phyloP scores from a whole-genome alignment of 768 basidiomycete genomes.

The Suillus subalutaceus region DNA sequence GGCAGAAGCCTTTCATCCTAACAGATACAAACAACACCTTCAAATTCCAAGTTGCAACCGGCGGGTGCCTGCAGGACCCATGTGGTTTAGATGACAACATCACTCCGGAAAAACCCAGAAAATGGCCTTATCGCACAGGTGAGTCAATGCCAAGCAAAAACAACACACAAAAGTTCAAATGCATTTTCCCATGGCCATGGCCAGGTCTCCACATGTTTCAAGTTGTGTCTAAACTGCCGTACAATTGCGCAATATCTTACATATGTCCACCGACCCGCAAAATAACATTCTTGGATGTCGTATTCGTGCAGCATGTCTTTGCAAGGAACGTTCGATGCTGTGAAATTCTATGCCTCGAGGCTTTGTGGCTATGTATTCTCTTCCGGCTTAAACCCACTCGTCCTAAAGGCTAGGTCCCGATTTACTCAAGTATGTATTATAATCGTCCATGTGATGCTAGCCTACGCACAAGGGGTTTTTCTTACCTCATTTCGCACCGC shows the following conservation, averaged over 20 bases:
- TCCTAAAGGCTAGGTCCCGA: not conserved
- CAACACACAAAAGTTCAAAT: not conserved
- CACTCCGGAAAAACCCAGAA: slow-evolving; percentile 28
- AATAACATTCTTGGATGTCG: slow-evolving; percentile 93
- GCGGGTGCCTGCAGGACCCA: not conserved
- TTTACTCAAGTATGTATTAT: not conserved
- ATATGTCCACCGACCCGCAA: slow-evolving; percentile 73
- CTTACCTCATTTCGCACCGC: slow-evolving; percentile 1
- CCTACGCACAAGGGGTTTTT: not conserved
- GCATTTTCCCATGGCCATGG: slow-evolving; percentile 9
- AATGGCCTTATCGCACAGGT: slow-evolving; percentile 22
- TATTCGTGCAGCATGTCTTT: slow-evolving; percentile 92
- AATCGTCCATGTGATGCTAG: not conserved
- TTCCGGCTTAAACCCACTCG: not conserved
- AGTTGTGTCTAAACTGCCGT: slow-evolving; percentile 60
- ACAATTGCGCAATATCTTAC: slow-evolving; percentile 63
- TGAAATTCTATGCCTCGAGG: not conserved
- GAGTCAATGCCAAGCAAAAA: not conserved
- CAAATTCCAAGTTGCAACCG: not conserved
- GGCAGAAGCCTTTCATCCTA: not conserved
- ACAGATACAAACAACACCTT: slow-evolving; percentile 3
- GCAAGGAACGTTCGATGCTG: slow-evolving; percentile 22
- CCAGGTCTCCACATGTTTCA: slow-evolving; percentile 36
- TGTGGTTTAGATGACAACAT: slow-evolving; percentile 9
- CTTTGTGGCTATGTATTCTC: not conserved